phyloP scores from a whole-genome alignment of 768 basidiomycete species.

The Trametes gibbosa region DNA sequence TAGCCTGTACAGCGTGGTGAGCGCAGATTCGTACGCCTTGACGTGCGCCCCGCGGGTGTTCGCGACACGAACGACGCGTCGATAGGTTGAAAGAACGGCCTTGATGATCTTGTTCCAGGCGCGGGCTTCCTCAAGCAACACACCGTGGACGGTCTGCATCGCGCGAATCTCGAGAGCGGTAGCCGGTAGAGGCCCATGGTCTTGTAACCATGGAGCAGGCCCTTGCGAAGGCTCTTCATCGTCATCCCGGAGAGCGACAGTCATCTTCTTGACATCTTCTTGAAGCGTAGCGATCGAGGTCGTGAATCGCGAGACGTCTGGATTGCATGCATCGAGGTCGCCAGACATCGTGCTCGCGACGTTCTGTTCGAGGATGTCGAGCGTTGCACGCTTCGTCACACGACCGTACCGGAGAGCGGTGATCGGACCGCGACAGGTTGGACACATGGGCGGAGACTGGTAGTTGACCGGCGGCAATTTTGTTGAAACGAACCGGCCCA shows the following conservation, averaged over 20 bases:
- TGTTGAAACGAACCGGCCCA: slow-evolving; percentile 24
- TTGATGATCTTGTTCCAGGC: slow-evolving; percentile 26
- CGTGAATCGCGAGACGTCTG: slow-evolving; percentile 13
- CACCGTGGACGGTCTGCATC: slow-evolving; percentile 21
- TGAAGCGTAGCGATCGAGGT: background rate
- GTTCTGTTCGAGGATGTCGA: slow-evolving; percentile 39
- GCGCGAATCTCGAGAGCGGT: background rate
- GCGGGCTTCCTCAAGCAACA: slow-evolving; percentile 19
- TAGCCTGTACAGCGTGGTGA: slow-evolving; percentile 31
- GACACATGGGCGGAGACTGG: slow-evolving; percentile 33
- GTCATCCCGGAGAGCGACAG: background rate
- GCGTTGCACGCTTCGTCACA: slow-evolving; percentile 33
- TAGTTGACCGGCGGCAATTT: slow-evolving; percentile 31
- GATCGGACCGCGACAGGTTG: slow-evolving; percentile 35
- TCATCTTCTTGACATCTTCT: slow-evolving; percentile 18
- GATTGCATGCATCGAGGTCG: slow-evolving; percentile 16
- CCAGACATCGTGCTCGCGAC: slow-evolving; percentile 32
- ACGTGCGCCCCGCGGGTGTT: slow-evolving; percentile 31
- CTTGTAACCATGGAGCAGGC: background rate
- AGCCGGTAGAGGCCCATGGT: slow-evolving; percentile 21
- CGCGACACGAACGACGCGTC: slow-evolving; percentile 24
- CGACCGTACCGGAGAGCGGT: slow-evolving; percentile 36
- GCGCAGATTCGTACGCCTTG: slow-evolving; percentile 34
- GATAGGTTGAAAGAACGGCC: slow-evolving; percentile 25
- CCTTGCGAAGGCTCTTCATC: background rate